These are phyloP conservation scores for Xylaria sp. DNA, from an alignment of 2,329 filamentous ascomycete species.

Conservation along the genomic window DNA sequence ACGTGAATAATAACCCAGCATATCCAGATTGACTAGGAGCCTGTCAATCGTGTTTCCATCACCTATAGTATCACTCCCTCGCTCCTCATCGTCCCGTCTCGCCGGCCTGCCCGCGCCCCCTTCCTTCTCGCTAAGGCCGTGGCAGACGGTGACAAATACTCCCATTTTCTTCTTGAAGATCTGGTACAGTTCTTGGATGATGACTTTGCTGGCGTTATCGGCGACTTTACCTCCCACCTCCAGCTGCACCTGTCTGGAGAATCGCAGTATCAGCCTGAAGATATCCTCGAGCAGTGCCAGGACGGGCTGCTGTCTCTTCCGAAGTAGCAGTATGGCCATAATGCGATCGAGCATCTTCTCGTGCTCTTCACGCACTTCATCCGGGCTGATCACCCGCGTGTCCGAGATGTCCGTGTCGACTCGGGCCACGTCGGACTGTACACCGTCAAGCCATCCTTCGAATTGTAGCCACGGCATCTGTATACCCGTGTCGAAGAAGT, in stretches of 20 bases:
- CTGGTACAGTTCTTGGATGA: constrained; percentile 63
- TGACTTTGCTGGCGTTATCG: constrained; percentile 42
- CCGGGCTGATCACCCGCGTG: constrained; percentile 63
- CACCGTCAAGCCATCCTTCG: constrained; percentile 68
- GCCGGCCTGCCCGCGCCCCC: constrained; percentile 52
- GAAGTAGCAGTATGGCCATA: constrained; percentile 76
- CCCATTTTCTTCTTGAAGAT: constrained; percentile 76
- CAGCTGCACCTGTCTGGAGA: constrained; percentile 65
- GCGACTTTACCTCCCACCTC: constrained; percentile 51
- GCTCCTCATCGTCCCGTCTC: constrained; percentile 48
- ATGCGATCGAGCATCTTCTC: constrained; percentile 79
- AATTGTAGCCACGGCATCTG: constrained; percentile 78
- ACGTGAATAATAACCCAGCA: constrained; percentile 71
- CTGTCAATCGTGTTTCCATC: constrained; percentile 72
- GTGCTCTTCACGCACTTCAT: constrained; percentile 74
- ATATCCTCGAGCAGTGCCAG: constrained; percentile 80
- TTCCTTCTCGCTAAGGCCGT: constrained; percentile 72
- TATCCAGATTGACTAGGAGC: constrained; percentile 75
- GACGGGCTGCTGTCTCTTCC: constrained; percentile 78
- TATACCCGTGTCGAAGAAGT: constrained; percentile 84
- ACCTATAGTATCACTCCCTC: constrained; percentile 49
- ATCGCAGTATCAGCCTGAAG: constrained; percentile 76
- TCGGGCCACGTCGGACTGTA: constrained; percentile 66
- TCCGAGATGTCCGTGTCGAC: constrained; percentile 48
- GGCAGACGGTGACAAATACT: constrained; percentile 79